A percentile compares a stretch with the other conserved stretches of the same genome.
Evolutionary conservation across 1,284 basidiomycete species (phyloP).

Genomic region (Puccinia polysora): DNA sequence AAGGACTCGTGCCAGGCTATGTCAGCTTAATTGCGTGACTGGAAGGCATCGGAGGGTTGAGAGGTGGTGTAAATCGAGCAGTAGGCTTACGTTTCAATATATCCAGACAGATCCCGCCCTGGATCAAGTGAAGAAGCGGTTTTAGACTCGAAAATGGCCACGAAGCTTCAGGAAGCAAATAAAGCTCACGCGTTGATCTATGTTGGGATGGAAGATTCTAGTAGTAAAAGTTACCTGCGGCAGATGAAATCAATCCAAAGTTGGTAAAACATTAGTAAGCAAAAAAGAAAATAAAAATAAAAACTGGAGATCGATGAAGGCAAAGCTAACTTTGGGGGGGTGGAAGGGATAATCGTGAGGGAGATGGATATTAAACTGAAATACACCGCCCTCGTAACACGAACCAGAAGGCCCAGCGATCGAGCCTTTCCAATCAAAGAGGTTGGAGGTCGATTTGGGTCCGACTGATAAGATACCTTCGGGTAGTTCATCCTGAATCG

Average conservation of each 20-base stretch:
- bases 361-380: constrained; percentile 31
- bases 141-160: neutral
- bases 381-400: constrained; percentile 22
- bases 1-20: too few species aligned
- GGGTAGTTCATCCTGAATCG: constrained; percentile 19
- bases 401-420: constrained; percentile 27
- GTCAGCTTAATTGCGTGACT: too few species aligned
- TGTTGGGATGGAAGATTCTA: constrained; percentile 25
- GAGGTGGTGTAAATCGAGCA: neutral
- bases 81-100: constrained; percentile 20
- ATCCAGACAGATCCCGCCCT: constrained; percentile 36
- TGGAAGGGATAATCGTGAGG: constrained; percentile 36
- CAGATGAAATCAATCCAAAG: too few species aligned
- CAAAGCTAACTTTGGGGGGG: constrained; percentile 15
- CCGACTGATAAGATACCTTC: constrained; percentile 26
- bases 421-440: constrained; percentile 27
- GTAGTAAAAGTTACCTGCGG: constrained; percentile 19
- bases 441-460: constrained; percentile 15
- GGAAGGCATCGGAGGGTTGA: neutral
- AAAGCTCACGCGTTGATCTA: constrained; percentile 1
- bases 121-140: neutral
- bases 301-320: neutral
- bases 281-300: neutral
- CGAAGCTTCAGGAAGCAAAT: neutral
- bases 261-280: neutral